Conservation (phyloP, 2,329 filamentous ascomycete species). For the Parastagonospora nodorum region DNA sequence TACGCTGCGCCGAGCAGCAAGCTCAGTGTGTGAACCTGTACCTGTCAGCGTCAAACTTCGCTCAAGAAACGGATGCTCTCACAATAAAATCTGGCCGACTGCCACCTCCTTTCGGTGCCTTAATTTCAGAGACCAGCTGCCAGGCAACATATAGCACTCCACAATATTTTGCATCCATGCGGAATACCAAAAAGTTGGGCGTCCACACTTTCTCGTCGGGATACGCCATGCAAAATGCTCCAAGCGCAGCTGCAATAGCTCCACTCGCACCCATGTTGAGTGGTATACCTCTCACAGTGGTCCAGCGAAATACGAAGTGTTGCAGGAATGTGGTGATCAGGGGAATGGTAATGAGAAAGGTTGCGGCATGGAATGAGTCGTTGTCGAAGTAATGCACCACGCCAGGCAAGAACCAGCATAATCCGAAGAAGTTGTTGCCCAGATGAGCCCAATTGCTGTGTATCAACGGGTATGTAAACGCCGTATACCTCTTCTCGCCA, state of each 20-base stretch:
- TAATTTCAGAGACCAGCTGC: conserved; percentile 3
- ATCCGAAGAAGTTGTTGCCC: conserved; percentile 3
- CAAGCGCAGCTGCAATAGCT: conserved; percentile 6
- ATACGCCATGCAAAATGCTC: conserved; percentile 13
- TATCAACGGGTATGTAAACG: conserved; percentile 14
- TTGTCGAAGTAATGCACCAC: conserved; percentile 18
- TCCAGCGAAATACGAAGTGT: conserved; percentile 8
- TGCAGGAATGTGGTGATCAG: conserved; percentile 15
- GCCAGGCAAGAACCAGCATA: conserved; percentile 15
- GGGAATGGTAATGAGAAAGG: conserved; percentile 9
- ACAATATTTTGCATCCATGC: conserved; percentile 14
- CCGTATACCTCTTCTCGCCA: conserved; percentile 15
- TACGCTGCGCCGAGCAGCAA: conserved; percentile 14
- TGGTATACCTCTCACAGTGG: neutral
- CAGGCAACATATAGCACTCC: conserved; percentile 5
- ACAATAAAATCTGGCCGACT: conserved; percentile 2
- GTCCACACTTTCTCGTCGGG: conserved; percentile 18
- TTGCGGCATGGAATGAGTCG: conserved; percentile 13
- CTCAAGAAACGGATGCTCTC: neutral
- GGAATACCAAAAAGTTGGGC: conserved; percentile 7
- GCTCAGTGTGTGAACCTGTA: conserved; percentile 11
- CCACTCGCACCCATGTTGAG: conserved; percentile 13
- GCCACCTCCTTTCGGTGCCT: conserved; percentile 1
- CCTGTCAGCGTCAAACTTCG: conserved; percentile 1
- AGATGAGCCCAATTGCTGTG: conserved; percentile 10